A percentile compares a stretch with the other conserved stretches of the same genome.
Evolutionary conservation across 2,329 filamentous ascomycete species (phyloP).

Genomic region (Ceratocystis variospora): DNA sequence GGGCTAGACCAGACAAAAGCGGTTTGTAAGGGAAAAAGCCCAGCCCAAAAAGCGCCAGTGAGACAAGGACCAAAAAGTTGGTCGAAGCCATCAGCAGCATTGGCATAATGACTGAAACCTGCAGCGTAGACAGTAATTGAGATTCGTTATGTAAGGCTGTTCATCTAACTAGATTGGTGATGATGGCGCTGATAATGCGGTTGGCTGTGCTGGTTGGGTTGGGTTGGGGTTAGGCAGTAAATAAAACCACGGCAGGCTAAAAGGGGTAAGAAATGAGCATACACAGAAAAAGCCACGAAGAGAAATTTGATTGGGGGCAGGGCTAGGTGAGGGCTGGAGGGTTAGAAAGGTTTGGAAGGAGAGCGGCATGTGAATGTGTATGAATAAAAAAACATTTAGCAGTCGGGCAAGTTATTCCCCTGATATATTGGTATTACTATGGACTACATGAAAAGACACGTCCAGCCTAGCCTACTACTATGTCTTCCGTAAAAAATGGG

Average conservation of each 20-base stretch:
- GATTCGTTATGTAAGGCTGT: neutral
- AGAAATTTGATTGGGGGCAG: neutral
- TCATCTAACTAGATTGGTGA: neutral
- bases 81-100: conserved; percentile 28
- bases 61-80: conserved; percentile 64
- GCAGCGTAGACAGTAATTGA: neutral
- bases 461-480: neutral
- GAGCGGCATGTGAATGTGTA: neutral
- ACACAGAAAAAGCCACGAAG: neutral
- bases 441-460: neutral
- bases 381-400: neutral
- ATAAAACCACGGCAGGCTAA: neutral
- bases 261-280: neutral
- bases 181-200: neutral
- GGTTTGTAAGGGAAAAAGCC: conserved; percentile 99
- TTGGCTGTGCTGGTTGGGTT: neutral
- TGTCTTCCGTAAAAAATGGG: conserved; percentile 1
- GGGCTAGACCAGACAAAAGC: conserved; percentile 70
- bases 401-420: neutral
- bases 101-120: neutral
- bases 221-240: neutral
- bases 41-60: conserved; percentile 63
- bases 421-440: neutral
- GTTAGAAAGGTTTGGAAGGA: neutral
- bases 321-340: neutral